phyloP scores from a whole-genome alignment of 202 grass and related monocot species.

The Alloteropsis angusta region DNA sequence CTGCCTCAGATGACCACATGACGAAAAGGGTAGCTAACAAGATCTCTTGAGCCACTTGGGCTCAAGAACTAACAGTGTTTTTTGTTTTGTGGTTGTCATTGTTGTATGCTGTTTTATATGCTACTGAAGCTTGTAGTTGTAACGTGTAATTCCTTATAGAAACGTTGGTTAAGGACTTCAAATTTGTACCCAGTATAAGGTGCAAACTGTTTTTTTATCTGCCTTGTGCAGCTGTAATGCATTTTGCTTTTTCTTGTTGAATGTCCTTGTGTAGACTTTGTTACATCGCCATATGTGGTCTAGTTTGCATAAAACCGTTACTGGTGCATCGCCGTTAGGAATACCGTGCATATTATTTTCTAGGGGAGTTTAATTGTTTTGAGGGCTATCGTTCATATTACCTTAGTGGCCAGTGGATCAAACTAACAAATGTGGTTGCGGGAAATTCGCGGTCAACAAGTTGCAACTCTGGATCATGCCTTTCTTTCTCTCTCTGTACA shows the following conservation, averaged over 20 bases:
- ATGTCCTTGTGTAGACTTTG: neutral
- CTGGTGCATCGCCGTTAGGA: too few relatives aligned
- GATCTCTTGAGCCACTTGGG: constrained; percentile 12
- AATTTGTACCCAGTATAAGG: neutral
- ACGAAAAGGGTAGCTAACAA: constrained; percentile 26
- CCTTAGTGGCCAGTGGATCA: too few relatives aligned
- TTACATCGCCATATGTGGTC: too few relatives aligned
- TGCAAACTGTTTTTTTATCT: neutral
- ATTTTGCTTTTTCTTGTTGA: neutral
- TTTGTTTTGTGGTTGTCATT: constrained; percentile 31
- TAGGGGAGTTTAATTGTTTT: too few relatives aligned
- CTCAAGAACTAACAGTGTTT: constrained; percentile 37
- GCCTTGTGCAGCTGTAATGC: neutral
- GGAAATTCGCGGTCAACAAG: too few relatives aligned
- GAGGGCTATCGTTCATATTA: too few relatives aligned
- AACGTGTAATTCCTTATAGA: constrained; percentile 12
- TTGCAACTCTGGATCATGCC: too few relatives aligned
- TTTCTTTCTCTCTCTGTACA: too few relatives aligned
- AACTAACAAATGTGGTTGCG: too few relatives aligned
- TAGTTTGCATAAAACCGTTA: too few relatives aligned
- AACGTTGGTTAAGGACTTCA: constrained; percentile 7
- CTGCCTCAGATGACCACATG: constrained; percentile 29
- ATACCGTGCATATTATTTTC: too few relatives aligned
- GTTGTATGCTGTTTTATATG: constrained; percentile 27
- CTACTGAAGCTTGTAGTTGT: constrained; percentile 16